A percentile compares a stretch with the other conserved stretches of the same genome.
Conservation (phyloP, 2,329 filamentous ascomycete genomes). For the Helotiales sp. region DNA sequence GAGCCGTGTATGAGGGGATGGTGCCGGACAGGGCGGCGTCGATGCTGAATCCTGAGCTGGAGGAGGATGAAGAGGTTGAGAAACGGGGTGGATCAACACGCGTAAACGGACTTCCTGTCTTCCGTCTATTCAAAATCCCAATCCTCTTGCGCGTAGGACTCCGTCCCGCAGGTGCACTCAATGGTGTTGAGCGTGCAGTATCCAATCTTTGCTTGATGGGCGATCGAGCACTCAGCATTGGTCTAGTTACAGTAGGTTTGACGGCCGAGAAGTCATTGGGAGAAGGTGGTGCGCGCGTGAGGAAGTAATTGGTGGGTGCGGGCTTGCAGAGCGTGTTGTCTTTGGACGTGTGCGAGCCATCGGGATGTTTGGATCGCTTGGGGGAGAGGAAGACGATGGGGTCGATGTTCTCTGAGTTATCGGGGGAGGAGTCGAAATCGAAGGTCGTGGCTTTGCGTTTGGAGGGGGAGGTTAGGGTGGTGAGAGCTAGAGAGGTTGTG, state of each 20-base stretch:
- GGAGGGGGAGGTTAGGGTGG: conserved; percentile 39
- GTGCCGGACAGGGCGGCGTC: conserved; percentile 83
- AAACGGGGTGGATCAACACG: conserved; percentile 75
- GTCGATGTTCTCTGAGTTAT: conserved; percentile 67
- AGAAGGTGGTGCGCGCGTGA: conserved; percentile 43
- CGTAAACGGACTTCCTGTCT: conserved; percentile 64
- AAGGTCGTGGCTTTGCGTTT: conserved; percentile 64
- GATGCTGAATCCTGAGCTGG: conserved; percentile 73
- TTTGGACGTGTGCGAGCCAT: conserved; percentile 42
- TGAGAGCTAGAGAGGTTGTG: conserved; percentile 32
- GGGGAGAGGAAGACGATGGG: conserved; percentile 54
- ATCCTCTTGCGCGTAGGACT: conserved; percentile 78
- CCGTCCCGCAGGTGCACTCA: conserved; percentile 76
- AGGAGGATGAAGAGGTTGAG: conserved; percentile 52
- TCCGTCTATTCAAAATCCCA: conserved; percentile 71
- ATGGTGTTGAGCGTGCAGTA: conserved; percentile 56
- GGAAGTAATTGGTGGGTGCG: conserved; percentile 43
- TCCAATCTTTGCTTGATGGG: conserved; percentile 52
- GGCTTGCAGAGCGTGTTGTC: conserved; percentile 34
- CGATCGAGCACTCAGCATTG: conserved; percentile 58
- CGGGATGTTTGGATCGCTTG: conserved; percentile 63
- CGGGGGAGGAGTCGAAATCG: conserved; percentile 50
- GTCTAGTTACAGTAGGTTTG: conserved; percentile 39
- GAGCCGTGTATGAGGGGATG: conserved; percentile 63
- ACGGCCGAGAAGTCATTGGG: conserved; percentile 38